Evolutionary conservation across 257 asterid genomes (phyloP).

Genomic region (Solanum appendiculatum): DNA sequence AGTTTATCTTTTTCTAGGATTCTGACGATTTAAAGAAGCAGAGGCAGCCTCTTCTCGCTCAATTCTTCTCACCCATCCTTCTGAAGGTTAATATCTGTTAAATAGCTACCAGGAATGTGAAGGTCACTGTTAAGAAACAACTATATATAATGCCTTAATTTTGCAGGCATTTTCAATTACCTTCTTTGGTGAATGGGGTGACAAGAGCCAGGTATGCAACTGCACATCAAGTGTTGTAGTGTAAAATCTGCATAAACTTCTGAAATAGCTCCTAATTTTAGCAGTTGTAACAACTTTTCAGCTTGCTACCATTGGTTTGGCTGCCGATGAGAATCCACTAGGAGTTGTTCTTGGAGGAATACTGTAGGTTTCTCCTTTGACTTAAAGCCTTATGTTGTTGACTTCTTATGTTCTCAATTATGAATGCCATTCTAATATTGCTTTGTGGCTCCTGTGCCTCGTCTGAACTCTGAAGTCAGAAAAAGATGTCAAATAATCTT

Average conservation of each 20-base stretch:
- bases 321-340: constrained; percentile 98
- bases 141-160: background rate
- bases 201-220: constrained; percentile 80
- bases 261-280: background rate
- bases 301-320: constrained; percentile 99
- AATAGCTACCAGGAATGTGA: constrained; percentile 1
- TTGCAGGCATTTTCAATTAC: constrained; percentile 95
- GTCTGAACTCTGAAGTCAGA: background rate
- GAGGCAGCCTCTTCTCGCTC: constrained; percentile 63
- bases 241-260: background rate
- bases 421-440: background rate
- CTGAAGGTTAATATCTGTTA: constrained; percentile 47
- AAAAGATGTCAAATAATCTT: background rate
- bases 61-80: constrained; percentile 88
- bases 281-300: constrained; percentile 14
- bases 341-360: constrained; percentile 99
- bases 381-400: background rate
- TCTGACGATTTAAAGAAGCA: constrained; percentile 71
- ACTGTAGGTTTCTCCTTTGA: constrained; percentile 40
- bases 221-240: background rate
- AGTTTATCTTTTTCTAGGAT: constrained; percentile 31
- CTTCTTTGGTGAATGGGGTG: constrained; percentile 99
- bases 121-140: constrained; percentile 4
- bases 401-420: background rate
- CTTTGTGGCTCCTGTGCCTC: background rate